Percentiles rank a stretch among this genome's conserved stretches.
Evolutionary conservation across 345 rosid species (phyloP).

Genomic region (Salix exigua): DNA sequence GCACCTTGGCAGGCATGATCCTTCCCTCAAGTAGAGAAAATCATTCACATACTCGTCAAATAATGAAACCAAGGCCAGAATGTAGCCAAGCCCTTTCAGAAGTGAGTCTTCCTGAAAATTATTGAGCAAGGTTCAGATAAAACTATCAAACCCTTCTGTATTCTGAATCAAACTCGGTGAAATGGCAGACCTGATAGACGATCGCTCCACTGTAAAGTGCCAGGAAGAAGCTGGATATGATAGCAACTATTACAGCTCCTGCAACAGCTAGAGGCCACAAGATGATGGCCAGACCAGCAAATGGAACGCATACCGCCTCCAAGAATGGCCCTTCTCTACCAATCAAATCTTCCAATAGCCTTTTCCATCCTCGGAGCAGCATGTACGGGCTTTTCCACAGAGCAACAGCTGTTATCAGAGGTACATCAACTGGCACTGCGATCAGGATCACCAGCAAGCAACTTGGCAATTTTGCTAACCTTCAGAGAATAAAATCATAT

Average conservation of each 20-base stretch:
- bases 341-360: slow-evolving; percentile 76
- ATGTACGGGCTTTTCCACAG: slow-evolving; percentile 80
- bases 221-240: slow-evolving; percentile 60
- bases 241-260: slow-evolving; percentile 53
- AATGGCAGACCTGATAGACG: slow-evolving; percentile 59
- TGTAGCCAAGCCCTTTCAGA: slow-evolving; percentile 57
- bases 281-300: slow-evolving; percentile 77
- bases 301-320: slow-evolving; percentile 85
- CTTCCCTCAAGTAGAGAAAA: slow-evolving; percentile 73
- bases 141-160: neutral
- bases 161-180: neutral
- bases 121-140: slow-evolving; percentile 14
- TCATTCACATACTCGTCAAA: slow-evolving; percentile 83
- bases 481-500: slow-evolving; percentile 10
- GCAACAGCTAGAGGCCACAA: slow-evolving; percentile 83
- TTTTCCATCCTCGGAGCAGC: slow-evolving; percentile 83
- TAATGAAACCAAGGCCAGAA: slow-evolving; percentile 59
- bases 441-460: slow-evolving; percentile 57
- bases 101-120: slow-evolving; percentile 70
- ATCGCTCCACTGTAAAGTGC: slow-evolving; percentile 66
- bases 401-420: slow-evolving; percentile 56
- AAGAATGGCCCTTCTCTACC: slow-evolving; percentile 89
- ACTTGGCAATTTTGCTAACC: slow-evolving; percentile 65
- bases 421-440: slow-evolving; percentile 58
- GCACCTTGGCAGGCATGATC: slow-evolving; percentile 78